Conservation (phyloP, 352 stramenopile genomes). For the Aphanomyces cochlioides region DNA sequence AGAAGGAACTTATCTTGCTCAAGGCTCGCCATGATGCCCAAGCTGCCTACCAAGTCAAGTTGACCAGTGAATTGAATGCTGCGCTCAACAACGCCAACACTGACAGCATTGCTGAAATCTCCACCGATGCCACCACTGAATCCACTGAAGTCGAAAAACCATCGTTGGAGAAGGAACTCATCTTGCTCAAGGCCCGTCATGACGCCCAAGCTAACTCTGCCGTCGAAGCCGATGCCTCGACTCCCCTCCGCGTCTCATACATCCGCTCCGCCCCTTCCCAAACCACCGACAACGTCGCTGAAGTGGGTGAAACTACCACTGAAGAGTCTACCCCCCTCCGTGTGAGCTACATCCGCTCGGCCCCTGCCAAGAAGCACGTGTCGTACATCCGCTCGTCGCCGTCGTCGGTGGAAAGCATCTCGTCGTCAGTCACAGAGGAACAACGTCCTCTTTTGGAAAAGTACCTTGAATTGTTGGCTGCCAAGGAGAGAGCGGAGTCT, state of each 20-base stretch:
- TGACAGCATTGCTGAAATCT: background rate
- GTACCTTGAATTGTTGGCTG: too few relatives aligned
- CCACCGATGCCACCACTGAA: too few relatives aligned
- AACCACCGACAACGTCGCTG: background rate
- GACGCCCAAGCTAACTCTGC: background rate
- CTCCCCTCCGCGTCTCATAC: background rate
- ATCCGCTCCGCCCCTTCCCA: too few relatives aligned
- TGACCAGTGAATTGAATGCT: background rate
- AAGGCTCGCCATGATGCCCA: background rate
- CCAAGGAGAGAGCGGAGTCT: too few relatives aligned
- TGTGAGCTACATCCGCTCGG: too few relatives aligned
- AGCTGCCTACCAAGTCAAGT: background rate
- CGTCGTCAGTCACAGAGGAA: too few relatives aligned
- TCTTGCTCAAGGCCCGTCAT: background rate
- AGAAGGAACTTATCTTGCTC: background rate
- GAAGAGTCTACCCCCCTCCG: background rate
- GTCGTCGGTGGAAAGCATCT: too few relatives aligned
- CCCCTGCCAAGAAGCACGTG: too few relatives aligned
- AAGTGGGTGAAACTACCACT: background rate
- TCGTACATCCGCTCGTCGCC: too few relatives aligned
- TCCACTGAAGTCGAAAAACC: too few relatives aligned
- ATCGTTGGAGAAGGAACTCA: background rate
- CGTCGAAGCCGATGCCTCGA: background rate
- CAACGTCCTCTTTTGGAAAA: too few relatives aligned
- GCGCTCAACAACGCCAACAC: background rate